Evolutionary conservation across 345 rosid species (phyloP), one percentile per base, ranked within the genome.

Genomic region (Noccaea bulbosa): DNA sequence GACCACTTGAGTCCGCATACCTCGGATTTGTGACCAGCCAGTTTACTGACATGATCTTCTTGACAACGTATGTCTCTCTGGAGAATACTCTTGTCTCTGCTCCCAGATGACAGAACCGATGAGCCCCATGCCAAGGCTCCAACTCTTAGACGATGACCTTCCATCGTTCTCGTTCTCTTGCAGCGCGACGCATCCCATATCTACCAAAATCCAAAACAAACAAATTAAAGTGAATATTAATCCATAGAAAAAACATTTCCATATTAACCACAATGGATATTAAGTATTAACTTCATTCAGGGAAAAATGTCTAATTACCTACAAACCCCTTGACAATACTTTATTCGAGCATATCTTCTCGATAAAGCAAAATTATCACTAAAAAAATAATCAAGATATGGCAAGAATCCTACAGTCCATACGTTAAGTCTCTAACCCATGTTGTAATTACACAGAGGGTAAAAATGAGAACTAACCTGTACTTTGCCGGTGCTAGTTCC

Each of bases 1-100:
- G 99, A 94, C 99, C 99, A 94, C 77, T 88, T 94, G 75, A 94
- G 79, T 62, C 99, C 97, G 72, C 99, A 94, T 43, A 94, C 99
- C 89, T 94, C 98, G 40, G 99, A 91, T 70, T 88, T 91, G 82
- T 94, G 99, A 59, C 98, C 96, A 46, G 93, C 77, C 32, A 91
- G 88, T 81, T 88, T 94, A 82, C 96, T 88, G 65, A 86, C 89
- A 77, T 81, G 89, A 77, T 91, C 96, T 67, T 91, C 99, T 62
- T 79, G 87, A 56, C 87, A 72, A 41, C 92, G 83, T 74, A 89
- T 84, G 73, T 94, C 99, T 58, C 98, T 81, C 70, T 88, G 99
- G 75, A 88, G 89, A 74, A 94, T 88, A 71, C 85, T 88, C 85
- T 94, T 94, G 77, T 94, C 99, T 73, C 99, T 85, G 75, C 99